These are phyloP conservation scores for Canariomyces notabilis DNA, from an alignment of 2,329 filamentous ascomycete genomes.

Conservation along the genomic window DNA sequence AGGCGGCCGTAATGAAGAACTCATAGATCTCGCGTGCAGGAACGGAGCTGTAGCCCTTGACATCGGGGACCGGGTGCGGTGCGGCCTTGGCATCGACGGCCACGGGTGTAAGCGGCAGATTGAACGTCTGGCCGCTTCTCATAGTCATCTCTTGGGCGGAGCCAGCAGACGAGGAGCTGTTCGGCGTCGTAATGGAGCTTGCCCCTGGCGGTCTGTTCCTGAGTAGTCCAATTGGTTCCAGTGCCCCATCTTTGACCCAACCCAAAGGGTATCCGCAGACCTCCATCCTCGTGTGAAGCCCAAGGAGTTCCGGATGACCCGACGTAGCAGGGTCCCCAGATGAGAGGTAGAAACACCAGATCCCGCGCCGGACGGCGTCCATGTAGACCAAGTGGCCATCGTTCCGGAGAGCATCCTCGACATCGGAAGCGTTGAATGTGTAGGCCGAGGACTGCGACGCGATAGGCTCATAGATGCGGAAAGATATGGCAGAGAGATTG, in stretches of 20 bases:
- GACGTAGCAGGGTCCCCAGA: slow-evolving; percentile 36
- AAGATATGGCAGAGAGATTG: slow-evolving; percentile 51
- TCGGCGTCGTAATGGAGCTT: slow-evolving; percentile 41
- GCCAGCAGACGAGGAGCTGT: slow-evolving; percentile 40
- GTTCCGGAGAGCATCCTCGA: slow-evolving; percentile 47
- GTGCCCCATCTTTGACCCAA: slow-evolving; percentile 44
- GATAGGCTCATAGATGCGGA: slow-evolving; percentile 50
- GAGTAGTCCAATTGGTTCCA: slow-evolving; percentile 46
- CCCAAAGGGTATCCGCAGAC: slow-evolving; percentile 41
- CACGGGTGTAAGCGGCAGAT: slow-evolving; percentile 26
- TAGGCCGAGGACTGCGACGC: slow-evolving; percentile 40
- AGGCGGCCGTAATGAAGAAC: slow-evolving; percentile 48
- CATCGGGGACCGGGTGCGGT: slow-evolving; percentile 27
- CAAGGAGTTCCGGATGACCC: slow-evolving; percentile 20
- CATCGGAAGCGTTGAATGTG: slow-evolving; percentile 43
- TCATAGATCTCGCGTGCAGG: slow-evolving; percentile 46
- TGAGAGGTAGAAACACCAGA: slow-evolving; percentile 52
- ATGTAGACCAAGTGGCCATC: slow-evolving; percentile 51
- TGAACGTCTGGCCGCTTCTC: slow-evolving; percentile 29
- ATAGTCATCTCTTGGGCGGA: slow-evolving; percentile 36
- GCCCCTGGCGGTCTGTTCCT: slow-evolving; percentile 38
- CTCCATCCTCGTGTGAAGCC: slow-evolving; percentile 39
- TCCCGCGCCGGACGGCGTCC: slow-evolving; percentile 44
- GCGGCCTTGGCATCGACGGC: slow-evolving; percentile 31
- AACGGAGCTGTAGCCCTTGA: slow-evolving; percentile 32